Percentiles rank a stretch among this genome's conserved stretches.
Evolutionary conservation across 129 eudicot species (phyloP).

Genomic region (Chrysanthemum makinoi): DNA sequence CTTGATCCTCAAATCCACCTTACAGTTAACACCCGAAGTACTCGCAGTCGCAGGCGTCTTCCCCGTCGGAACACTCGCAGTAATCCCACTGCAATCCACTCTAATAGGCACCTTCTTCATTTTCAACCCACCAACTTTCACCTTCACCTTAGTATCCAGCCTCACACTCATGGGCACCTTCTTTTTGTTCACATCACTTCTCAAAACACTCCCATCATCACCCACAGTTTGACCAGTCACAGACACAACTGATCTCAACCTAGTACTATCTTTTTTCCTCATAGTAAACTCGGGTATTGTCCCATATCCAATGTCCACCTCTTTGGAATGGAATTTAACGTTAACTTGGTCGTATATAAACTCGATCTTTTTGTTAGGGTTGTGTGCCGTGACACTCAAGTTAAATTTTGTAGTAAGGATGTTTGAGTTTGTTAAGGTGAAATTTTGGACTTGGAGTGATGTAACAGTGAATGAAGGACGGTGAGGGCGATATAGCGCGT

Average conservation of each 20-base stretch:
- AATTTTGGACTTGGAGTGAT: slow-evolving; percentile 54
- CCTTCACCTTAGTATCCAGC: slow-evolving; percentile 65
- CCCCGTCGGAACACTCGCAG: slow-evolving; percentile 42
- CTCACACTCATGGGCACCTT: slow-evolving; percentile 42
- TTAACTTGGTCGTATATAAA: slow-evolving; percentile 48
- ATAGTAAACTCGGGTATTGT: slow-evolving; percentile 48
- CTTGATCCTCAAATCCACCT: slow-evolving; percentile 64
- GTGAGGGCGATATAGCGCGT: slow-evolving; percentile 73
- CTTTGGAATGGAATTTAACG: slow-evolving; percentile 37
- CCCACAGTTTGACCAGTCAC: slow-evolving; percentile 32
- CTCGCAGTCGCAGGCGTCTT: slow-evolving; percentile 41
- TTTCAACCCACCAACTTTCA: slow-evolving; percentile 51
- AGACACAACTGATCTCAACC: slow-evolving; percentile 34
- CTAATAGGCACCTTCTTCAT: slow-evolving; percentile 57
- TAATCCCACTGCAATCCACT: slow-evolving; percentile 56
- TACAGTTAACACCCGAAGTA: slow-evolving; percentile 52
- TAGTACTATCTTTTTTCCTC: slow-evolving; percentile 46
- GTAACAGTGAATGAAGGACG: slow-evolving; percentile 65
- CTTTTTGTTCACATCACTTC: slow-evolving; percentile 40
- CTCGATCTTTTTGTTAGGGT: slow-evolving; percentile 60
- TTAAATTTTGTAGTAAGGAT: slow-evolving; percentile 48
- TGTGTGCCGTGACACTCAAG: slow-evolving; percentile 53
- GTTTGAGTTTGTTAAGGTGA: slow-evolving; percentile 57
- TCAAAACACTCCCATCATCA: slow-evolving; percentile 23
- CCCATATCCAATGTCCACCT: slow-evolving; percentile 47